A percentile compares a stretch with the other conserved stretches of the same genome.
Conservation (phyloP, 306 rosid species). For the Cucurbita argyrosperma region DNA sequence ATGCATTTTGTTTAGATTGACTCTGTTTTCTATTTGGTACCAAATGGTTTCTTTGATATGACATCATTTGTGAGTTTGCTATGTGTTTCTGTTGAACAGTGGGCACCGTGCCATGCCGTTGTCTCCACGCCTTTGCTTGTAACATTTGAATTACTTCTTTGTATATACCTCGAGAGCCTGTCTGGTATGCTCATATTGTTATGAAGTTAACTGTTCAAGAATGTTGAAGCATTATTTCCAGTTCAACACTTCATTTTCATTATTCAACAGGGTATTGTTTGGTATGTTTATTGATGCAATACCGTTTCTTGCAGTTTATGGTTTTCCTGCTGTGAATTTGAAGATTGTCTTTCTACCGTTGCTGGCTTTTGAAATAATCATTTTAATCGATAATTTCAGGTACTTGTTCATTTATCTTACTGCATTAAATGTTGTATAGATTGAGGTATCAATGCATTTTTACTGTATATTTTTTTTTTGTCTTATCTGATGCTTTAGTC, state of each 20-base stretch:
- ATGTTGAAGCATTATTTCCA: neutral
- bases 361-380: slow-evolving; percentile 67
- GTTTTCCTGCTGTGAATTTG: slow-evolving; percentile 58
- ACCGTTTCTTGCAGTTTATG: slow-evolving; percentile 37
- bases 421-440: neutral
- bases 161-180: slow-evolving; percentile 85
- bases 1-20: neutral
- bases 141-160: slow-evolving; percentile 93
- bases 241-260: neutral
- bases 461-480: neutral
- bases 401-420: slow-evolving; percentile 13
- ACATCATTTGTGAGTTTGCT: neutral
- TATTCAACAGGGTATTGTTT: slow-evolving; percentile 3
- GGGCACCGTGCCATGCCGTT: slow-evolving; percentile 99
- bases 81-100: slow-evolving; percentile 55
- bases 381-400: slow-evolving; percentile 94
- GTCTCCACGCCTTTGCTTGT: slow-evolving; percentile 83
- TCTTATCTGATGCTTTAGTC: neutral
- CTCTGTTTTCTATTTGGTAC: neutral
- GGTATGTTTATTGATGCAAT: slow-evolving; percentile 10
- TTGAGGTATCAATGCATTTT: neutral
- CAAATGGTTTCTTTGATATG: neutral
- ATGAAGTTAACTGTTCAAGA: neutral
- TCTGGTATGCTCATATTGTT: slow-evolving; percentile 31
- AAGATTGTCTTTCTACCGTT: slow-evolving; percentile 91